phyloP scores from a whole-genome alignment of 192 early-diverging fungal genomes.

The Lobosporangium transversale region DNA sequence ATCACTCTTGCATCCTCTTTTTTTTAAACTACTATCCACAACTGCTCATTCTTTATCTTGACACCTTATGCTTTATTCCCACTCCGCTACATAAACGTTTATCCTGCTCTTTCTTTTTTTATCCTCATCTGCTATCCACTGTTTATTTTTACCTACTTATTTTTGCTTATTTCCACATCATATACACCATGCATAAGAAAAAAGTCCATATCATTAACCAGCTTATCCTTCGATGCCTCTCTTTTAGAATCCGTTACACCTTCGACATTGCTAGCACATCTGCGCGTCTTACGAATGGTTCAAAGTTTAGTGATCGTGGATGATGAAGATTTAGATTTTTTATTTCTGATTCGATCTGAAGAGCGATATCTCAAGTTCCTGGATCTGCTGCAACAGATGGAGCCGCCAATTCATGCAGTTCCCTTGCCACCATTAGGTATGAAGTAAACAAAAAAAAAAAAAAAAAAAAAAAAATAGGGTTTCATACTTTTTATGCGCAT shows the following conservation, averaged over 20 bases:
- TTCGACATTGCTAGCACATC: constrained; percentile 40
- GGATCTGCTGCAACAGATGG: constrained; percentile 53
- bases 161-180: background rate
- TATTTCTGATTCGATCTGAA: constrained; percentile 63
- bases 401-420: constrained; percentile 46
- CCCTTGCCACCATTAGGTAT: constrained; percentile 59
- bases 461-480: too few relatives aligned
- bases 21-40: too few relatives aligned
- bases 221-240: background rate
- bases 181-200: too few relatives aligned
- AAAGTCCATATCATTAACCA: too few relatives aligned
- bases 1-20: constrained; percentile 1
- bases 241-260: constrained; percentile 44
- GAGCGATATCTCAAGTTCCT: constrained; percentile 64
- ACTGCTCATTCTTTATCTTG: too few relatives aligned
- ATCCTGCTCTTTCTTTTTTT: too few relatives aligned
- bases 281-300: constrained; percentile 33
- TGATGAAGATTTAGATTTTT: constrained; percentile 56
- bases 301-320: constrained; percentile 40
- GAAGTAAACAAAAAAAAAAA: too few relatives aligned
- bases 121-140: too few relatives aligned
- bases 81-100: too few relatives aligned
- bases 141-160: too few relatives aligned
- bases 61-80: too few relatives aligned
- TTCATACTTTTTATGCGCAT: too few relatives aligned